Evolutionary conservation across 2,329 filamentous ascomycete genomes (phyloP).

Genomic region (Xylariaceae sp.): DNA sequence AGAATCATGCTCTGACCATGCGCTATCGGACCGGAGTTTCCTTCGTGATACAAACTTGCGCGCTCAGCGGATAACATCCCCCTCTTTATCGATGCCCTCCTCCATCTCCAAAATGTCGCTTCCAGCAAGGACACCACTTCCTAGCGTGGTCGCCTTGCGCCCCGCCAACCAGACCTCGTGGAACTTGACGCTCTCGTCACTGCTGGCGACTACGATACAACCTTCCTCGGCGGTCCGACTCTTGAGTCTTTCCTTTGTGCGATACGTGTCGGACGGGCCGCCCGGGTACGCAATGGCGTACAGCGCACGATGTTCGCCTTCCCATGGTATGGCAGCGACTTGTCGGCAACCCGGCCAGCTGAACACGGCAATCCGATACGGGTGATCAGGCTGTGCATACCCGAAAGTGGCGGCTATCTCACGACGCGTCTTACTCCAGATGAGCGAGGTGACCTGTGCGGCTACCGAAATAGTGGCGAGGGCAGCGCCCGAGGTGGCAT

Average conservation of each 20-base stretch:
- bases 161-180: slow-evolving; percentile 88
- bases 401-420: slow-evolving; percentile 96
- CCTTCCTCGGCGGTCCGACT: slow-evolving; percentile 69
- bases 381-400: slow-evolving; percentile 88
- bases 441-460: slow-evolving; percentile 89
- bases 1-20: slow-evolving; percentile 29
- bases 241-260: slow-evolving; percentile 56
- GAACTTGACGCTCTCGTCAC: slow-evolving; percentile 91
- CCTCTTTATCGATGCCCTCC: slow-evolving; percentile 79
- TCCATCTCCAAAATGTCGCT: slow-evolving; percentile 85
- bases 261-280: slow-evolving; percentile 48
- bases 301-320: slow-evolving; percentile 76
- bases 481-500: slow-evolving; percentile 80
- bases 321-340: slow-evolving; percentile 85
- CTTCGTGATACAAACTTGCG: no score
- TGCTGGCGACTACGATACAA: slow-evolving; percentile 89
- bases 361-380: slow-evolving; percentile 88
- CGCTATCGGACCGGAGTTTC: no score
- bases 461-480: slow-evolving; percentile 91
- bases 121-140: slow-evolving; percentile 72
- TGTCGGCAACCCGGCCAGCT: slow-evolving; percentile 91
- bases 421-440: slow-evolving; percentile 84
- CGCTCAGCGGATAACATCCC: slow-evolving; percentile 74
- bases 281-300: slow-evolving; percentile 86
- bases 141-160: slow-evolving; percentile 57